Conservation (phyloP, 2,329 filamentous ascomycete species). For the Cladophialophora yegresii region DNA sequence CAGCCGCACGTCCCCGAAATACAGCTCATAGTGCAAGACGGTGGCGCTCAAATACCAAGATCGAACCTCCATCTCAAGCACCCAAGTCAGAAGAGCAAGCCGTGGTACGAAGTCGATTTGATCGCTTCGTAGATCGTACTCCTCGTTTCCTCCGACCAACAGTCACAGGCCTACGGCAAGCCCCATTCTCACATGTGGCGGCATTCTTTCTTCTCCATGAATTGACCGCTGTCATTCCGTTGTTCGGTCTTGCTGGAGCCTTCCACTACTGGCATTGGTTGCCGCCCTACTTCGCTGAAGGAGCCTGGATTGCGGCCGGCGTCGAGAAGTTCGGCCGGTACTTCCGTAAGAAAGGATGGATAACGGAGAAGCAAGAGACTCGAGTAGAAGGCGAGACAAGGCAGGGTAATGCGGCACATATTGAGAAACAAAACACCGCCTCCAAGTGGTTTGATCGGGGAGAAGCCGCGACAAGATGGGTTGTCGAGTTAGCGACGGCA, state of each 20-base stretch:
- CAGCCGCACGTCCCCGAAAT: not conserved
- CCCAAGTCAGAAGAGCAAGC: conserved; percentile 20
- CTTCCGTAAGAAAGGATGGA: conserved; percentile 78
- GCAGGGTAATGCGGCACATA: conserved; percentile 12
- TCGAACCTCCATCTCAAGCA: conserved; percentile 10
- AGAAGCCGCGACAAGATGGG: conserved; percentile 54
- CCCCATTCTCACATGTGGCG: conserved; percentile 78
- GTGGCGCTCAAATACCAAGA: conserved; percentile 15
- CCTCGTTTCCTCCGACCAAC: conserved; percentile 32
- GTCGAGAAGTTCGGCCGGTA: conserved; percentile 75
- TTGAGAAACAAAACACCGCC: conserved; percentile 12
- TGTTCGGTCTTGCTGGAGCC: conserved; percentile 70
- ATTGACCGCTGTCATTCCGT: conserved; percentile 78
- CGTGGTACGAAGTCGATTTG: conserved; percentile 24
- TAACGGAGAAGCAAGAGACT: conserved; percentile 55
- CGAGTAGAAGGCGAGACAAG: conserved; percentile 50
- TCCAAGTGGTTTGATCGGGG: conserved; percentile 38
- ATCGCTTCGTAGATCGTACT: conserved; percentile 33
- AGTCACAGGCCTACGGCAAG: conserved; percentile 59
- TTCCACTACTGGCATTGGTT: conserved; percentile 82
- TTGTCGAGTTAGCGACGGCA: conserved; percentile 76
- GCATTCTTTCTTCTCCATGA: conserved; percentile 92
- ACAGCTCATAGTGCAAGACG: conserved; percentile 3
- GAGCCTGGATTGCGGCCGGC: conserved; percentile 60
- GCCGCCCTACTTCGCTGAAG: conserved; percentile 60